These are phyloP conservation scores for Rhodotorula sp. DNA, from an alignment of 1,284 basidiomycete species.

Conservation along the genomic window DNA sequence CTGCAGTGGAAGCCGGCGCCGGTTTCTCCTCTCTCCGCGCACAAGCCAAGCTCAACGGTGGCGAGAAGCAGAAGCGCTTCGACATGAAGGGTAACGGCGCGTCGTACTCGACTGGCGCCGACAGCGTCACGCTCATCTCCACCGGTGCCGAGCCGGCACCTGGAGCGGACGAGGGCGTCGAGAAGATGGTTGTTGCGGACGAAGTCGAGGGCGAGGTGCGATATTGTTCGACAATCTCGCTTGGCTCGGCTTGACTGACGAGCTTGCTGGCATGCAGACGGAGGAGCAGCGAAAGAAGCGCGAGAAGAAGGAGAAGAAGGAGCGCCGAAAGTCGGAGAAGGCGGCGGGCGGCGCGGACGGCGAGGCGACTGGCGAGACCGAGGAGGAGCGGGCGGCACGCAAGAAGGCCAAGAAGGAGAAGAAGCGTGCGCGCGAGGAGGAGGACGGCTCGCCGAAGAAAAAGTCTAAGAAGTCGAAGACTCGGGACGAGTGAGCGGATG, in stretches of 20 bases:
- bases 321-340: slow-evolving; percentile 50
- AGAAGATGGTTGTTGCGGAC: slow-evolving; percentile 50
- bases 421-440: slow-evolving; percentile 31
- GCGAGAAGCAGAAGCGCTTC: slow-evolving; percentile 60
- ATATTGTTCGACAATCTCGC: no score
- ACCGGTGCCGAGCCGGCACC: slow-evolving; percentile 51
- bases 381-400: neutral
- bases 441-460: slow-evolving; percentile 15
- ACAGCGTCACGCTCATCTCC: slow-evolving; percentile 60
- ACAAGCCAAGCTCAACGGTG: slow-evolving; percentile 48
- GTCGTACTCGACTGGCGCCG: slow-evolving; percentile 76
- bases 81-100: slow-evolving; percentile 69
- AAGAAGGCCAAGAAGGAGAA: slow-evolving; percentile 45
- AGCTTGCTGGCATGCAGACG: slow-evolving; percentile 64
- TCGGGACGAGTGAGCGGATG: neutral
- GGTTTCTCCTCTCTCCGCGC: slow-evolving; percentile 58
- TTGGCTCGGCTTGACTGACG: no score
- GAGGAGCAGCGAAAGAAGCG: slow-evolving; percentile 58
- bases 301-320: slow-evolving; percentile 57
- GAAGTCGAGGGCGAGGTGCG: no score
- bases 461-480: slow-evolving; percentile 17
- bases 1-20: slow-evolving; percentile 67
- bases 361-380: slow-evolving; percentile 24
- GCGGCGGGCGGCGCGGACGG: slow-evolving; percentile 48
- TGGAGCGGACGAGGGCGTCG: slow-evolving; percentile 27